Base-by-base conservation (phyloP, 2,329 filamentous ascomycete species). In the Botrytis cinerea region DNA sequence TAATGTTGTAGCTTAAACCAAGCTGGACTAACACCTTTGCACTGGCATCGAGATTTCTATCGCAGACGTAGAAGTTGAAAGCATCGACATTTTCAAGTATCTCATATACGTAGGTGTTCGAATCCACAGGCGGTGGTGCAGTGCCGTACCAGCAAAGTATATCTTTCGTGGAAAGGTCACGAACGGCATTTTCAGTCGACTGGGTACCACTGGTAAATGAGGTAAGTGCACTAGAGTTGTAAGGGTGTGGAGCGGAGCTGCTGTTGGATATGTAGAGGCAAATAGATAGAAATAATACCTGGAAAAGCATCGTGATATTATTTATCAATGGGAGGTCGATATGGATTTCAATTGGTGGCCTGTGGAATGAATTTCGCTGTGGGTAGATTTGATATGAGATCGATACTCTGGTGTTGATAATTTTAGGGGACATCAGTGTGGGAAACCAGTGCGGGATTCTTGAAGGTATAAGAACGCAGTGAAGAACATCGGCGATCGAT, bases 401-500 rank as follows among this genome's bases (percentile, higher is more conserved):
- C 2, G 25, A 2, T 28, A 43, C 43, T 43, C 1, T 43, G 38
- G 16, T 9, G 18, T 40, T 25, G 14, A 28, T 28, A 5, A 28
- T 28, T 3, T 28, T 28, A 38, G 16, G 20, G 38, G 14, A 62
- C 5, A 25, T 18, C 1, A 62, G n/a, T 10, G 1, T 20, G 14
- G 25, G 25, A 62, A 62, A 7, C 0, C 1, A 62, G 25, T 43
- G 12, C 60, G 4, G 38, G 1, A 25, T 9, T 62, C 10, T 12
- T 43, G 12, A 10, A 28, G 4, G 32, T 25, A 16, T 40, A n/a
- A 12, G 20, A n/a, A 43, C 51, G 18, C 9, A 57, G 1, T 57
- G 2, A 9, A 5, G 1, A 6, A 8, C 16, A 28, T 18, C 0
- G 6, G 14, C n/a, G 6, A 1, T 57, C 14, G 14, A 57, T 6